Evolutionary conservation across 176 grass and related monocot genomes (phyloP), one percentile per base, ranked within the genome.

Genomic region (Phyllostachys edulis): DNA sequence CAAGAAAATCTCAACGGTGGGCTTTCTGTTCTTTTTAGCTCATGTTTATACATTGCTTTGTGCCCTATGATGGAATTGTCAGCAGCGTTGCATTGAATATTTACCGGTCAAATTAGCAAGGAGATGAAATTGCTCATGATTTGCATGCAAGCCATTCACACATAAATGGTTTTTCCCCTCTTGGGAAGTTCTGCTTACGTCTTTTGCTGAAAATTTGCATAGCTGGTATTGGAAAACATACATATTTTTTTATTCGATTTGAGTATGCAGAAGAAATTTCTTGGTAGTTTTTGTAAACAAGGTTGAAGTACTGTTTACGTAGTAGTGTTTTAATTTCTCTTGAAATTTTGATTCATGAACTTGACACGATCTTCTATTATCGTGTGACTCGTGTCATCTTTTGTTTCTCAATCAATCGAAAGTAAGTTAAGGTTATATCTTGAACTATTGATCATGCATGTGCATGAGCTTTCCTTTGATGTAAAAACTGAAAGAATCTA

Each of bases 1-100:
- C 87, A 93, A 77, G 91, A 89, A 80, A 93, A 93, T 82, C 89
- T 98, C 41, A 91, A 80, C 10, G 96, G 96, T 98, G 69, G 46
- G 69, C 73, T 38, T 56, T 76, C 85, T 26, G 13, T n/a, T 79
- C 63, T 83, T 9, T 69, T 79, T 75, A 40, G 6, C 74, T 38
- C 55, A 66, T 79, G 54, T 40, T 71, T 42, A 67, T 68, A 16
- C 23, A 51, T 42, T 44, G 17, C 23, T 61, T 68, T 60, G 21
- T 62, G 6, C 65, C 18, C 41, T 68, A 44, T 87, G 15, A 20
- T 67, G 37, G 27, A 45, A 63, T 74, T 87, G 13, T 9, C 13
- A 52, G 49, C 27, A 23, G 77, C 3, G 1, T 56, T 67, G 47
- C 29, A 45, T 55, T 73, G 2, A 51, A 27, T 88, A 37, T 54